Conservation (phyloP, 257 asterid species). For the Anisodus tanguticus region DNA sequence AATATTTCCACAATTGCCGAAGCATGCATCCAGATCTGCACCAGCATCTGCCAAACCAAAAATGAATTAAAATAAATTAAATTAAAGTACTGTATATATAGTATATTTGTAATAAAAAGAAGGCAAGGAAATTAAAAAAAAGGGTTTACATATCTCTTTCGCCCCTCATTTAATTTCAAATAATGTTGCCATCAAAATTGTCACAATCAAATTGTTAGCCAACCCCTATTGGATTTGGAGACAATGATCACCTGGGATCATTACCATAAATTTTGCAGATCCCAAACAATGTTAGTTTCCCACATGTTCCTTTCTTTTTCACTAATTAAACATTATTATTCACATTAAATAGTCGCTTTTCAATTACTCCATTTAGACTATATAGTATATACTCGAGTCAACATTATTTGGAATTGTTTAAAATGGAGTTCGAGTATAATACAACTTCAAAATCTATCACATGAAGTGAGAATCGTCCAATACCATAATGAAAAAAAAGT, state of each 20-base stretch:
- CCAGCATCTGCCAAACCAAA: background rate
- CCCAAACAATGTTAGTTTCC: background rate
- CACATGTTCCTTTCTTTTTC: conserved; percentile 8
- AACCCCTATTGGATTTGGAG: background rate
- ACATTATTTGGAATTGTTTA: too few relatives aligned
- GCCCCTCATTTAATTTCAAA: background rate
- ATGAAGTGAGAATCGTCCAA: too few relatives aligned
- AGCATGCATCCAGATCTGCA: conserved; percentile 12
- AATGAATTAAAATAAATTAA: background rate
- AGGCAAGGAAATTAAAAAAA: background rate
- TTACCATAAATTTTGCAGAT: background rate
- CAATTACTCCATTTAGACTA: background rate
- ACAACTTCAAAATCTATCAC: too few relatives aligned
- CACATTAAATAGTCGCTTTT: background rate
- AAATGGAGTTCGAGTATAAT: too few relatives aligned
- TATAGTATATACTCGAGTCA: background rate
- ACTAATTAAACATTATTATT: conserved; percentile 8
- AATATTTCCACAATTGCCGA: background rate
- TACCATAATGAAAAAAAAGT: too few relatives aligned
- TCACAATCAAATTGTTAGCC: background rate
- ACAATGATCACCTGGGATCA: too few relatives aligned
- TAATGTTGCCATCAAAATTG: background rate
- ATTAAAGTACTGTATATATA: background rate
- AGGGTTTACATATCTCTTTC: background rate
- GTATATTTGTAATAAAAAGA: background rate